Evolutionary conservation across 768 basidiomycete genomes (phyloP), one percentile per base, ranked within the genome.

Genomic region (Suillus americanus): DNA sequence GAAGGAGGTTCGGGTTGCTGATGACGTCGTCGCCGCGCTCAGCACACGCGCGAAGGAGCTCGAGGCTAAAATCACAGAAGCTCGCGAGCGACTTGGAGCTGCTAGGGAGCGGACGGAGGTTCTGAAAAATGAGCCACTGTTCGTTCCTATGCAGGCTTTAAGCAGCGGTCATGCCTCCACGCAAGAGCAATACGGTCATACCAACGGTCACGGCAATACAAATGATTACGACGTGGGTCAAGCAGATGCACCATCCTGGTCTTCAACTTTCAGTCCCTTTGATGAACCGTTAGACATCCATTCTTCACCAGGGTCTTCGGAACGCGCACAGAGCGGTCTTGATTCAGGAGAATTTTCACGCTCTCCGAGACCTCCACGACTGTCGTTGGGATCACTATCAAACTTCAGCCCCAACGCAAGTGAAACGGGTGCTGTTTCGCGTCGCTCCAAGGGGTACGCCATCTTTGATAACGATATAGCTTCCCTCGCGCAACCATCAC

Each of bases 21-120:
- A 95, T 73, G 90, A 91, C 60, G 80, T 87, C 18, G 80, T 92
- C 23, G 77, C 81, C 54, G 81, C 85, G 12, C 80, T 92, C 41
- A 88, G 83, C 71, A 80, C 81, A 41, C 86, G 89, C 59, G 87
- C 90, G 53, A 84, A 86, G 66, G 90, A 90, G 70, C 77, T 95
- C 63, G 93, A 95, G 75, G 88, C 89, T 56, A 84, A 79, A 69
- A 81, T 95, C 41, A 81, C 84, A 38, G 81, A 83, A 64, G 86
- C 88, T 75, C 87, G 83, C 76, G 85, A 85, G 67, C 81, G 81
- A 62, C 77, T 95, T 63, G 81, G 77, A 66, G 72, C 75, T n/a
- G 80, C 86, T 43, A 86, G 85, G 68, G 87, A 88, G 67, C 84
- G 81, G 60, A 86, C 83, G 37, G 86, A 87, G 69, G 77, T 79